Conservation (phyloP, 805 yeast genomes). For the Saccharomyces eubayanus region DNA sequence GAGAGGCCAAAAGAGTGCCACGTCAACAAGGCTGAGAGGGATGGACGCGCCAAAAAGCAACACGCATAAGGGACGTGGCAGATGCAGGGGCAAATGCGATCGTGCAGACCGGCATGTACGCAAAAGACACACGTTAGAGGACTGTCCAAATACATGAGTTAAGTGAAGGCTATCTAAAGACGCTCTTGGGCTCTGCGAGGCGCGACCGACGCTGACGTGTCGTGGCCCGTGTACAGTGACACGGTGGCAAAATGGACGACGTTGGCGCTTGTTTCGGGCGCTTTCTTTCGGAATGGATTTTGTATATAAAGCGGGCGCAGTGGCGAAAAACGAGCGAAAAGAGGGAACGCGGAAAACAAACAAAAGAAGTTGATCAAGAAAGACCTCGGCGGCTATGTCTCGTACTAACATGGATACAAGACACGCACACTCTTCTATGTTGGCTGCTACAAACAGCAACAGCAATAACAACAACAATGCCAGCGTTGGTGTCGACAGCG, state of each 20-base stretch:
- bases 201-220: neutral
- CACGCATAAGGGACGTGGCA: neutral
- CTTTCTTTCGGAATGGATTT: neutral
- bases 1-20: neutral
- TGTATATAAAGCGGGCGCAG: neutral
- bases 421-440: neutral
- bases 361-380: neutral
- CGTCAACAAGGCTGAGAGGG: neutral
- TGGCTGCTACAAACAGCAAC: neutral
- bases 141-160: neutral
- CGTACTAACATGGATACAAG: neutral
- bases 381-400: neutral
- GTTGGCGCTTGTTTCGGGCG: neutral
- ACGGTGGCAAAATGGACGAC: neutral
- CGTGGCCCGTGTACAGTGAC: neutral
- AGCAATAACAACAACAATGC: neutral
- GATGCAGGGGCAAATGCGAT: neutral
- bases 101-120: neutral
- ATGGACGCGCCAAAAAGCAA: neutral
- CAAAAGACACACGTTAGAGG: neutral
- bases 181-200: neutral
- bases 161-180: neutral
- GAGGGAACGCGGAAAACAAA: neutral
- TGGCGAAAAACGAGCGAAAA: neutral
- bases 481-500: neutral